Base-by-base conservation (phyloP, 139 green algal genomes). In the Mychonastes homosphaera region DNA sequence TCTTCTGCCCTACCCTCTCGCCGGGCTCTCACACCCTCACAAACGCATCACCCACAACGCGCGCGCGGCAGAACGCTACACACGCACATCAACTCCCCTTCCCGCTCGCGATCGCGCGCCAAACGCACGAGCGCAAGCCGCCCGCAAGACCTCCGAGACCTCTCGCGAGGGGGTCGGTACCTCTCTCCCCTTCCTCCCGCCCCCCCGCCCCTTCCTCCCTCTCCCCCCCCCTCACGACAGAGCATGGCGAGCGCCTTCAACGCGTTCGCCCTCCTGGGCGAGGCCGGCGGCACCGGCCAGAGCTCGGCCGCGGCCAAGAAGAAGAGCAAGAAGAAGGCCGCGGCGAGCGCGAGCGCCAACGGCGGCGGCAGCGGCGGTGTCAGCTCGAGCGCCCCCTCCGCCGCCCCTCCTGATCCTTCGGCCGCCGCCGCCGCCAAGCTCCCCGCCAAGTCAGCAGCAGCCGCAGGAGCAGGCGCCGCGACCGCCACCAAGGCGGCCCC, bases 311-410 rank as follows among this genome's bases (percentile, higher is more conserved):
- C 26, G 23, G 35, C 21, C 45, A 59, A 61, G 50, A 58, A 46
- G 18, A 62, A 61, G 44, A 67, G 61, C 30, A 67, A 61, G 48
- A 67, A 67, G 61, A 67, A 67, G 61, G 51, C 4, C 46, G 34
- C 56, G 57, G 46, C 33, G 34, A 26, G 2, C 54, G 4, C 50
- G 34, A 23, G 18, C 38, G 26, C 7, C 44, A 34, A 26, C n/a
- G 12, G 41, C 29, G 18, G 21, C 34, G 36, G 36, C 47, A 16
- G 53, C 9, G 9, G 53, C n/a, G n/a, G n/a, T n/a, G n/a, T n/a
- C n/a, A n/a, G n/a, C n/a, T n/a, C n/a, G n/a, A n/a, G n/a, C n/a
- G n/a, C n/a, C n/a, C n/a, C n/a, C n/a, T n/a, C n/a, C n/a, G n/a
- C n/a, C n/a, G n/a, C n/a, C n/a, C n/a, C n/a, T n/a, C n/a, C 10